Conservation (phyloP, 192 early-diverging fungal genomes). For the Gonapodya sp. region DNA sequence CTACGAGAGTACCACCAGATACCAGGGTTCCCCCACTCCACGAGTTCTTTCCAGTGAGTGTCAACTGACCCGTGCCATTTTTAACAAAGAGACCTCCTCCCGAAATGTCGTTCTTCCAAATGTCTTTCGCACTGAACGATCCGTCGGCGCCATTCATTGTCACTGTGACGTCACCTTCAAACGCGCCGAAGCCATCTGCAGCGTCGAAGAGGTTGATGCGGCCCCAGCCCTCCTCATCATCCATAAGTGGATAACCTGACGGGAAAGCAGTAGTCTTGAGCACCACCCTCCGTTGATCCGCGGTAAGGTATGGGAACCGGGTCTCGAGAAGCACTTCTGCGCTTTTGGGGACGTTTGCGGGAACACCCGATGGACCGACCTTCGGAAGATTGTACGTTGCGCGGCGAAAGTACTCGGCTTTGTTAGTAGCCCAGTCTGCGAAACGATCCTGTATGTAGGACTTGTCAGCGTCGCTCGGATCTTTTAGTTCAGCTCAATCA, state of each 20-base stretch:
- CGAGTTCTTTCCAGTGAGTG: conserved; percentile 17
- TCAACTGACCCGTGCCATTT: conserved; percentile 13
- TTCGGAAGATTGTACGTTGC: conserved; percentile 16
- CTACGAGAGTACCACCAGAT: conserved; percentile 13
- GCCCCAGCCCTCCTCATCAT: conserved; percentile 22
- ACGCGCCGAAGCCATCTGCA: conserved; percentile 18
- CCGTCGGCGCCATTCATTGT: conserved; percentile 14
- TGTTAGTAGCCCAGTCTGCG: conserved; percentile 19
- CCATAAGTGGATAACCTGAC: conserved; percentile 19
- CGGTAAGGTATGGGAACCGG: conserved; percentile 21
- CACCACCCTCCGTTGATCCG: conserved; percentile 19
- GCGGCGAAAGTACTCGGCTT: conserved; percentile 14
- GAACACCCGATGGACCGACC: neutral
- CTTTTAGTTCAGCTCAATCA: neutral
- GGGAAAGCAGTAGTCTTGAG: conserved; percentile 20
- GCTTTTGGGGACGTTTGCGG: conserved; percentile 18
- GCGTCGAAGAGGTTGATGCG: conserved; percentile 22
- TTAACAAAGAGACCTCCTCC: conserved; percentile 15
- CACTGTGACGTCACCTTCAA: conserved; percentile 20
- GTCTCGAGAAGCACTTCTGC: conserved; percentile 24
- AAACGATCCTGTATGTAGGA: conserved; percentile 9
- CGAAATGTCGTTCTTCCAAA: conserved; percentile 23
- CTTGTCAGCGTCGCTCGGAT: neutral
- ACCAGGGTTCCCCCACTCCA: conserved; percentile 15
- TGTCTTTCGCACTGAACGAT: conserved; percentile 8